These are phyloP conservation scores for Leccinum broughii DNA, from an alignment of 768 basidiomycete genomes.

Conservation along the genomic window DNA sequence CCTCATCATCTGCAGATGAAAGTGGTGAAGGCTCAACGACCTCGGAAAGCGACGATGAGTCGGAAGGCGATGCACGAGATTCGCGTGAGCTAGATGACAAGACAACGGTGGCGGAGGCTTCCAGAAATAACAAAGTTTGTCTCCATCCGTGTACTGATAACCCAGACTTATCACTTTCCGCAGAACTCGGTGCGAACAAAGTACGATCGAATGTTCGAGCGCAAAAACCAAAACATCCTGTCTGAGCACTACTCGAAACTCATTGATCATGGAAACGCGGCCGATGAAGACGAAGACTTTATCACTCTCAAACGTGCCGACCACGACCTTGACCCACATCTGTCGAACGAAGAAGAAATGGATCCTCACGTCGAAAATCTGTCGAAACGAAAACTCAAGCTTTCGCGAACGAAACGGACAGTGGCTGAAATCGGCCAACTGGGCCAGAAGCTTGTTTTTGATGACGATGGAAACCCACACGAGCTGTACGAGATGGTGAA, in stretches of 20 bases:
- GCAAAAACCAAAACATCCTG: conserved; percentile 91
- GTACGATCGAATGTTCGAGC: conserved; percentile 97
- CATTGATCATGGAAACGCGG: conserved; percentile 61
- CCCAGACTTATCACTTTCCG: neutral
- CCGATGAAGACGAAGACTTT: conserved; percentile 72
- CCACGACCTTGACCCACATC: conserved; percentile 72
- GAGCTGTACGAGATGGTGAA: conserved; percentile 82
- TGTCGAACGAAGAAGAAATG: conserved; percentile 27
- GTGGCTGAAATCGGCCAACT: conserved; percentile 59
- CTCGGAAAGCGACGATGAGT: conserved; percentile 29
- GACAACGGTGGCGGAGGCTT: conserved; percentile 1
- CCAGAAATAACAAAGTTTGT: conserved; percentile 45
- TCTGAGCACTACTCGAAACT: conserved; percentile 90
- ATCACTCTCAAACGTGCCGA: conserved; percentile 91
- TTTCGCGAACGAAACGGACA: conserved; percentile 72
- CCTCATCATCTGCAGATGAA: conserved; percentile 24
- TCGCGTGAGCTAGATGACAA: conserved; percentile 3
- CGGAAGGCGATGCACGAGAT: conserved; percentile 18
- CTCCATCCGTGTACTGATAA: neutral
- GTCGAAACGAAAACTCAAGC: conserved; percentile 87
- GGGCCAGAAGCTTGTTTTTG: conserved; percentile 81
- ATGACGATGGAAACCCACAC: conserved; percentile 81
- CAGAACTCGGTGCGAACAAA: conserved; percentile 73
- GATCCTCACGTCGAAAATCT: conserved; percentile 47
- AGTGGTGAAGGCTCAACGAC: conserved; percentile 17